phyloP scores from a whole-genome alignment of 2,329 filamentous ascomycete species.

The Ascomycota sp. region DNA sequence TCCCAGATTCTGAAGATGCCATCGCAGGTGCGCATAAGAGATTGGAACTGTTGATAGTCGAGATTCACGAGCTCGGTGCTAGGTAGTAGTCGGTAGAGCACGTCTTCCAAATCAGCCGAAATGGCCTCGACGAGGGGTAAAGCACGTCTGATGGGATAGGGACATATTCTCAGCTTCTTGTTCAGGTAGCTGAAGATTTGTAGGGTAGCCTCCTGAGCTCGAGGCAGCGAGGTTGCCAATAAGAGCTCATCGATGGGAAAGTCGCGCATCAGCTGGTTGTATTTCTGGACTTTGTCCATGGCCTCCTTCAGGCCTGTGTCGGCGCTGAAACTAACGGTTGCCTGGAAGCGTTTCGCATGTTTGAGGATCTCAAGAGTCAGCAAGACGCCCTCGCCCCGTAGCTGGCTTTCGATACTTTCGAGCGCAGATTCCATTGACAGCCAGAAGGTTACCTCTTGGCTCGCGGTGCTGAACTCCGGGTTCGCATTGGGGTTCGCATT shows the following conservation, averaged over 20 bases:
- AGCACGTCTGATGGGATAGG: constrained; percentile 82
- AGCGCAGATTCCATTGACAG: constrained; percentile 87
- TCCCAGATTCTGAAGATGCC: constrained; percentile 87
- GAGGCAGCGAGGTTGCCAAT: constrained; percentile 73
- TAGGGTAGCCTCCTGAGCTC: constrained; percentile 72
- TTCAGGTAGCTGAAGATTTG: constrained; percentile 90
- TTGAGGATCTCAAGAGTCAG: constrained; percentile 89
- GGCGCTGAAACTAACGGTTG: constrained; percentile 86
- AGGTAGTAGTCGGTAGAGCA: constrained; percentile 67
- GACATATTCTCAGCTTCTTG: constrained; percentile 91
- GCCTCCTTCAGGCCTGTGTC: constrained; percentile 94
- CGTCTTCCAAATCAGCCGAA: constrained; percentile 74
- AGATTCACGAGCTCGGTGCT: constrained; percentile 80
- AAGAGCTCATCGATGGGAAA: constrained; percentile 90
- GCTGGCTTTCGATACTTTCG: constrained; percentile 76
- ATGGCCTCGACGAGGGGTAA: constrained; percentile 93
- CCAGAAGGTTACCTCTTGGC: constrained; percentile 99
- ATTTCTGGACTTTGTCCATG: constrained; percentile 91
- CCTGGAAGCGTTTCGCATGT: constrained; percentile 93
- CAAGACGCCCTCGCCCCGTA: constrained; percentile 71
- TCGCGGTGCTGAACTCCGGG: constrained; percentile 46
- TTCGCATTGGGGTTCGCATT: constrained; percentile 36
- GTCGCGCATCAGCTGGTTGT: constrained; percentile 96
- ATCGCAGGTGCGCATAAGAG: constrained; percentile 65
- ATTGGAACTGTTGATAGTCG: constrained; percentile 76